Base-by-base conservation (phyloP, 805 yeast genomes). In the Zygotorulaspora chibaensis region DNA sequence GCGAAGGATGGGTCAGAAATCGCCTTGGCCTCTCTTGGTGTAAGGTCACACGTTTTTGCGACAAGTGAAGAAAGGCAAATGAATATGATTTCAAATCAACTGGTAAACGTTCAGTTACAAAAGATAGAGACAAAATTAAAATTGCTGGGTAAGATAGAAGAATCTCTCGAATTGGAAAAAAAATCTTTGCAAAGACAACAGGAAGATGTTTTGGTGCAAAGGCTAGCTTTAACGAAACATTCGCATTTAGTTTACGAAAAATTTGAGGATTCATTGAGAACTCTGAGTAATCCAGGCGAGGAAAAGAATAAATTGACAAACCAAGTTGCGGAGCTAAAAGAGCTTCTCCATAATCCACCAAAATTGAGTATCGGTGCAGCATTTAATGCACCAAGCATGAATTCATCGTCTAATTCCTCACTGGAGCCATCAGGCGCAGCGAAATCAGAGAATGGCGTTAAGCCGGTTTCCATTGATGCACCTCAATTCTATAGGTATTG, bases 1-100 rank as follows among this genome's bases (percentile, higher is more conserved):
- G 59, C 80, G 15, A 73, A 77, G 56, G 84, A 83, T 45, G 86
- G 86, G 2, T 79, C 85, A 0, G 70, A 79, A 6, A 68, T 81
- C n/a, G 82, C 93, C 0, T 70, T 90, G 46, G 90, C 95, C 2
- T 70, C 85, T 9, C 68, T 85, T 31, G 96, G 93, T 2, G 82
- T 88, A 1, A 76, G 93, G 50, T 75, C 93, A 20, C 88, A 86
- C 59, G 74, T 85, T 16, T 84, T 87, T 66, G 87, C 91, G 15
- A 79, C 81, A 3, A 81, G 79, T 59, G 95, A 87, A 63, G 96
- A 87, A 58, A 72, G 89, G 49, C 88, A 84, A 59, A 79, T 81
- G 81, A 75, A 80, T 54, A 77, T 76, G 43, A 63, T 83, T 17
- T 66, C 83, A 10, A 71, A 75, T 23, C 73, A 74, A 25, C 74